phyloP scores from a whole-genome alignment of 1,284 basidiomycete genomes.

The Phellinidium pouzarii region DNA sequence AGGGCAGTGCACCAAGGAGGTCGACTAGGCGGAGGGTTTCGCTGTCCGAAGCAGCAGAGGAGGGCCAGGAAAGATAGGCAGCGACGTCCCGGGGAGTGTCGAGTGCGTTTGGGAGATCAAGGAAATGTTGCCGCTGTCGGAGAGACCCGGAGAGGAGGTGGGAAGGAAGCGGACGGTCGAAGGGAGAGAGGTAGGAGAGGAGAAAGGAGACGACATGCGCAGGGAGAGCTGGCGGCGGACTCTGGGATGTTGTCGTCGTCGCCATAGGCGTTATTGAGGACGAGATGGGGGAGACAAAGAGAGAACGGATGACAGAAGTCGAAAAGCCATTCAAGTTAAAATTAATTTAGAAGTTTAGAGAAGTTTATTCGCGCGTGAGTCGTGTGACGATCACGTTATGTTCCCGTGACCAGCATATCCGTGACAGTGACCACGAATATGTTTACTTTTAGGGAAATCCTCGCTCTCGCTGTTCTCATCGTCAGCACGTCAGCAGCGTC shows the following conservation, averaged over 20 bases:
- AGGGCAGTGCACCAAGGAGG: constrained; percentile 40
- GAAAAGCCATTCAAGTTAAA: too few species aligned
- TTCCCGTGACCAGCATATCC: too few species aligned
- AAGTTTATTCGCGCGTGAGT: too few species aligned
- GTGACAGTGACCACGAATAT: too few species aligned
- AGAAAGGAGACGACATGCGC: constrained; percentile 38
- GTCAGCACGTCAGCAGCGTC: too few species aligned
- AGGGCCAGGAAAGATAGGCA: constrained; percentile 65
- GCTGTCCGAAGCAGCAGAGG: constrained; percentile 20
- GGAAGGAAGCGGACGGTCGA: constrained; percentile 44
- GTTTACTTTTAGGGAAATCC: too few species aligned
- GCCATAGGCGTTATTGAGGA: neutral
- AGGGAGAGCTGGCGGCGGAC: constrained; percentile 30
- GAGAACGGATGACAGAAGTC: neutral
- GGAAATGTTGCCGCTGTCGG: constrained; percentile 59
- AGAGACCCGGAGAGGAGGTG: constrained; percentile 56
- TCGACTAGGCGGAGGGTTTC: constrained; percentile 32
- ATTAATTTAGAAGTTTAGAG: too few species aligned
- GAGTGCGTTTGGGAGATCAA: constrained; percentile 42
- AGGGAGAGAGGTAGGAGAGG: constrained; percentile 53
- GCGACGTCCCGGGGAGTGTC: constrained; percentile 48
- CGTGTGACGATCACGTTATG: too few species aligned
- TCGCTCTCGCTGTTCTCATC: too few species aligned
- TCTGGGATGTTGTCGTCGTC: neutral
- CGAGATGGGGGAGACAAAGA: neutral